These are phyloP conservation scores for Zasmidium angulare DNA, from an alignment of 2,329 filamentous ascomycete species.

Conservation along the genomic window DNA sequence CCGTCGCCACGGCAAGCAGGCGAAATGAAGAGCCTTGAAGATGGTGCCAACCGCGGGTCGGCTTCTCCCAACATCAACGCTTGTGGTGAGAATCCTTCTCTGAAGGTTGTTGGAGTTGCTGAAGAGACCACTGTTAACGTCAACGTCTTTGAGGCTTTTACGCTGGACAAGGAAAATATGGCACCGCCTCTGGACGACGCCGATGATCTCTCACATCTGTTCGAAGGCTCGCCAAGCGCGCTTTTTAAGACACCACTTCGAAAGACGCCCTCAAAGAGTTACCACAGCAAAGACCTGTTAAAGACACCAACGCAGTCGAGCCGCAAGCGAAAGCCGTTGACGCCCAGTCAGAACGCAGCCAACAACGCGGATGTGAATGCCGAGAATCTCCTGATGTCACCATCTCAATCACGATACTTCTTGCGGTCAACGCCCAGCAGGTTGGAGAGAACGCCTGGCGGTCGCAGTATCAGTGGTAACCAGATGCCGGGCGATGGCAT, in stretches of 20 bases:
- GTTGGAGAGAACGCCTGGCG: slow-evolving; percentile 33
- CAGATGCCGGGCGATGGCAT: slow-evolving; percentile 29
- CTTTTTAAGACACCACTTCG: slow-evolving; percentile 52
- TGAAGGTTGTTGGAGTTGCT: slow-evolving; percentile 14
- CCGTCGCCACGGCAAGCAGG: slow-evolving; percentile 71
- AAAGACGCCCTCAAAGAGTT: slow-evolving; percentile 60
- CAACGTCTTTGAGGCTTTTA: slow-evolving; percentile 38
- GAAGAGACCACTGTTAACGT: slow-evolving; percentile 19
- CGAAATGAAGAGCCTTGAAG: slow-evolving; percentile 58
- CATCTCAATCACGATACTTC: slow-evolving; percentile 37
- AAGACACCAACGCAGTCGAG: slow-evolving; percentile 47
- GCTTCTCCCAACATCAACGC: slow-evolving; percentile 10
- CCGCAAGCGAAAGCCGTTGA: slow-evolving; percentile 33
- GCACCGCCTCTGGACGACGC: slow-evolving; percentile 51
- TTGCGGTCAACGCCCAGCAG: slow-evolving; percentile 41
- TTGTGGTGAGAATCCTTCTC: slow-evolving; percentile 5
- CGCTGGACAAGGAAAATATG: slow-evolving; percentile 59
- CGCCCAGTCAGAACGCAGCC: slow-evolving; percentile 30
- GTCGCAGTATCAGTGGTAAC: slow-evolving; percentile 26
- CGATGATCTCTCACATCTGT: slow-evolving; percentile 59
- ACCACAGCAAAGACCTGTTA: slow-evolving; percentile 37
- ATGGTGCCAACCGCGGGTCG: slow-evolving; percentile 11
- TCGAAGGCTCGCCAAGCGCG: slow-evolving; percentile 60
- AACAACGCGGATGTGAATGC: slow-evolving; percentile 21
- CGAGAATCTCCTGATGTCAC: slow-evolving; percentile 39